phyloP scores from a whole-genome alignment of 2,329 filamentous ascomycete species.

The Xylogone sp. region DNA sequence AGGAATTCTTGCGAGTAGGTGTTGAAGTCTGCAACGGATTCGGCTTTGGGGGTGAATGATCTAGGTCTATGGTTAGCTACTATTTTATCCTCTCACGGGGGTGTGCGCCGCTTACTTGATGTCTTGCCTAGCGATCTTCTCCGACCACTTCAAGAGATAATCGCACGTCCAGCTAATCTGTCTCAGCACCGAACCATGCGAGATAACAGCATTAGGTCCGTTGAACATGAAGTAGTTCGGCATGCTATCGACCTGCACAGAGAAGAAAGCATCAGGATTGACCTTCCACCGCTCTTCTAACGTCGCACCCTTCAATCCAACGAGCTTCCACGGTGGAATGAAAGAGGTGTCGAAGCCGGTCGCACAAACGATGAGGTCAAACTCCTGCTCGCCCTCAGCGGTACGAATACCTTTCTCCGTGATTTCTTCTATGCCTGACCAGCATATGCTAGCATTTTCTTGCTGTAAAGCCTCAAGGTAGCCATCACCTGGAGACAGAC shows the following conservation, averaged over 20 bases:
- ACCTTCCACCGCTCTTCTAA: slow-evolving; percentile 16
- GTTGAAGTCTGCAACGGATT: slow-evolving; percentile 28
- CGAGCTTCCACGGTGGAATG: slow-evolving; percentile 19
- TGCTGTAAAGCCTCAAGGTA: slow-evolving; percentile 31
- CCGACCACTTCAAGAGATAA: slow-evolving; percentile 28
- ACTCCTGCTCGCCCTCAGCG: slow-evolving; percentile 16
- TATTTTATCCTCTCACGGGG: background rate
- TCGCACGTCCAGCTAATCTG: slow-evolving; percentile 29
- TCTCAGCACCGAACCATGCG: slow-evolving; percentile 22
- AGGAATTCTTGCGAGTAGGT: slow-evolving; percentile 19
- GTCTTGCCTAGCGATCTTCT: slow-evolving; percentile 29
- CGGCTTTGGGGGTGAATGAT: slow-evolving; percentile 24
- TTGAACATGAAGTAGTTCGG: slow-evolving; percentile 5
- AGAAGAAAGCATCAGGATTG: slow-evolving; percentile 22
- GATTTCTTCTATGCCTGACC: slow-evolving; percentile 27
- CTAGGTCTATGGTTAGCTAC: slow-evolving; percentile 1
- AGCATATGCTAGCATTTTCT: slow-evolving; percentile 27
- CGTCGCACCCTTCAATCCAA: slow-evolving; percentile 18
- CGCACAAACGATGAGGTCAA: slow-evolving; percentile 31
- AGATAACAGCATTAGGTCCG: slow-evolving; percentile 8
- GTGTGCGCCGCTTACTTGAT: slow-evolving; percentile 20
- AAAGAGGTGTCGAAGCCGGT: slow-evolving; percentile 24
- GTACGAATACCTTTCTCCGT: slow-evolving; percentile 29
- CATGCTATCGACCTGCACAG: slow-evolving; percentile 15
- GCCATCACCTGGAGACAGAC: slow-evolving; percentile 14